Conservation (phyloP, 257 asterid genomes). For the Solanum appendiculatum region DNA sequence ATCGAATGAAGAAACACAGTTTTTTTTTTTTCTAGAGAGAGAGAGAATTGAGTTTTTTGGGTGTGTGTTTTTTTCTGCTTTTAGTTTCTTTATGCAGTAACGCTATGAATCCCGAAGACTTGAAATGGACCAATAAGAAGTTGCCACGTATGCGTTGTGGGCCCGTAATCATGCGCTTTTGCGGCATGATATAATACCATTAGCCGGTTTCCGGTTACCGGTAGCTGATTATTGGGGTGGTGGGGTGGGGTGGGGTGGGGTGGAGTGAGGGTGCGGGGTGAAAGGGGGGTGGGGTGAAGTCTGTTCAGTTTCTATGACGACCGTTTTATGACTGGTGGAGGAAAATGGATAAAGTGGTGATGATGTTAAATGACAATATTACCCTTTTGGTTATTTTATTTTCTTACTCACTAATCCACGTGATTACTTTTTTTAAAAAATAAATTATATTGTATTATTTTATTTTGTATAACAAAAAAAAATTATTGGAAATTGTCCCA, state of each 20-base stretch:
- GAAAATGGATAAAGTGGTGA: not conserved
- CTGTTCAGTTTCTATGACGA: conserved; percentile 24
- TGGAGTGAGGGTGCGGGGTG: not conserved
- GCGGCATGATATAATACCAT: conserved; percentile 33
- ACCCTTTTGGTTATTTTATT: not conserved
- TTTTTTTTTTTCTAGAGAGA: not conserved
- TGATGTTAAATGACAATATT: conserved; percentile 1
- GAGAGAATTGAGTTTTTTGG: conserved; percentile 19
- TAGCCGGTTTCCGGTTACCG: conserved; percentile 4
- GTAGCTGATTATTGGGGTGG: not conserved
- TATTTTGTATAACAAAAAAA: no score
- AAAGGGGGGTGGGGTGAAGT: not conserved
- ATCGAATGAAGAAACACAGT: conserved; percentile 37
- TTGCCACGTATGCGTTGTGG: conserved; percentile 14
- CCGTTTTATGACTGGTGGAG: conserved; percentile 2
- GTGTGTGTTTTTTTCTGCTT: conserved; percentile 21
- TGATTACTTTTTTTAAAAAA: not conserved
- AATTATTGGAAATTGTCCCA: not conserved
- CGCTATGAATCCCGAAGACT: conserved; percentile 49
- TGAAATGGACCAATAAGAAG: conserved; percentile 11
- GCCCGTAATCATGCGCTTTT: conserved; percentile 34
- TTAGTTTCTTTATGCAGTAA: conserved; percentile 3
- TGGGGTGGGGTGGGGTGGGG: not conserved
- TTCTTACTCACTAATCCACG: not conserved
- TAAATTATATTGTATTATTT: no score